Base-by-base conservation (phyloP, 208 protist species). In the Strigomonas culicis region DNA sequence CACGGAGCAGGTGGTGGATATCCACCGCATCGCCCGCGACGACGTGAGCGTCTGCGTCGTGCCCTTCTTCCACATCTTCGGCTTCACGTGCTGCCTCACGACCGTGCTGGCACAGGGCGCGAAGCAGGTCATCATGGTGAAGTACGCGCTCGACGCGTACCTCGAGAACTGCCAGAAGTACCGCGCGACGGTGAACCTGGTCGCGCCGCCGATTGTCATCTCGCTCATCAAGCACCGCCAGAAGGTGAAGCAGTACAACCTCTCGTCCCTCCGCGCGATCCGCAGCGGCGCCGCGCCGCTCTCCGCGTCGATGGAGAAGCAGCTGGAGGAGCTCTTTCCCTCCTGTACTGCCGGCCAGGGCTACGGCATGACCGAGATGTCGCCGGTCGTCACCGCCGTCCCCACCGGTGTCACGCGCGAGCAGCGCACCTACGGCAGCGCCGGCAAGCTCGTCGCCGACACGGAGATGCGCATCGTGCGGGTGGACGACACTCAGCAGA, bases 21-120 rank as follows among this genome's bases (percentile, higher is more conserved):
- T 77, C 0, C 39, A 63, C 17, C 57, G 21, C 10, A 44, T 49
- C 13, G 27, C 86, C 31, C 79, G 66, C 41, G 46, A 87, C 59
- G 25, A 84, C 13, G 56, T 25, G 25, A 24, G 15, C 34, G 19
- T 60, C 30, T 4, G 51, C 46, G 68, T 66, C 68, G 78, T 60
- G 41, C 76, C 71, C 63, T 81, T 76, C 36, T 96, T 86, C 39
- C 90, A 96, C 67, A 93, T 96, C 61, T 96, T 87, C 69, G 88
- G 81, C 28, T 68, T 93, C 51, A 82, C 86, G 17, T 53, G 79
- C 30, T 67, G 72, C 28, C 19, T 89, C 17, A 69, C 72, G 46
- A 17, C 31, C 25, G 49, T 47, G 15, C 62, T 92, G 43, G 39
- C 28, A 11, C 8, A 21, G 11, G 70, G 72, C 10, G 69, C 39